A percentile compares a stretch with the other conserved stretches of the same genome.
Evolutionary conservation across 306 rosid species (phyloP).

Genomic region (Comarum palustre): DNA sequence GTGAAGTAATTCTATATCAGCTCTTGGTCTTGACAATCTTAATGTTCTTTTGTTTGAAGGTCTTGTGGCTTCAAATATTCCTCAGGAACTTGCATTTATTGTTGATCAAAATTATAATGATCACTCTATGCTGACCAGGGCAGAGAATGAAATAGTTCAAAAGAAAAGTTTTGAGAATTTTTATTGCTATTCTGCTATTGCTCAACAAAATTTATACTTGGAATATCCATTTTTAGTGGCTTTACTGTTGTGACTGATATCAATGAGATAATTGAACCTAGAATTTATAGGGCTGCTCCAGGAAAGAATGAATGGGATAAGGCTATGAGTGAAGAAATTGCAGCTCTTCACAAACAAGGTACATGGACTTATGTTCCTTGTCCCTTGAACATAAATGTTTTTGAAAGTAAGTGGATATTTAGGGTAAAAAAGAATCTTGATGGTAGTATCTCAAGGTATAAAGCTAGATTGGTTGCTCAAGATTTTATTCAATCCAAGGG

Average conservation of each 20-base stretch:
- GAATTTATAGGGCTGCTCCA: not conserved
- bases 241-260: not conserved
- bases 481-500: not conserved
- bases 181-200: not conserved
- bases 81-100: not conserved
- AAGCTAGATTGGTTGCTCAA: not conserved
- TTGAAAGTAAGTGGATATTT: not conserved
- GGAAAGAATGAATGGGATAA: not conserved
- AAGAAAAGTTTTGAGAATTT: not conserved
- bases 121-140: not conserved
- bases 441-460: not conserved
- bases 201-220: not conserved
- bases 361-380: not conserved
- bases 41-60: too few relatives aligned
- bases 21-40: too few relatives aligned
- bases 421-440: not conserved
- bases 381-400: not conserved
- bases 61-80: not conserved
- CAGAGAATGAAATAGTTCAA: not conserved
- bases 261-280: not conserved
- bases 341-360: not conserved
- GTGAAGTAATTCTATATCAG: too few relatives aligned
- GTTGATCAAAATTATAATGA: not conserved
- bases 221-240: not conserved
- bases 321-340: not conserved